A percentile compares a stretch with the other conserved stretches of the same genome.
These are phyloP conservation scores for Trichocomaceae sp. DNA, from an alignment of 2,329 filamentous ascomycete genomes.

Conservation along the genomic window DNA sequence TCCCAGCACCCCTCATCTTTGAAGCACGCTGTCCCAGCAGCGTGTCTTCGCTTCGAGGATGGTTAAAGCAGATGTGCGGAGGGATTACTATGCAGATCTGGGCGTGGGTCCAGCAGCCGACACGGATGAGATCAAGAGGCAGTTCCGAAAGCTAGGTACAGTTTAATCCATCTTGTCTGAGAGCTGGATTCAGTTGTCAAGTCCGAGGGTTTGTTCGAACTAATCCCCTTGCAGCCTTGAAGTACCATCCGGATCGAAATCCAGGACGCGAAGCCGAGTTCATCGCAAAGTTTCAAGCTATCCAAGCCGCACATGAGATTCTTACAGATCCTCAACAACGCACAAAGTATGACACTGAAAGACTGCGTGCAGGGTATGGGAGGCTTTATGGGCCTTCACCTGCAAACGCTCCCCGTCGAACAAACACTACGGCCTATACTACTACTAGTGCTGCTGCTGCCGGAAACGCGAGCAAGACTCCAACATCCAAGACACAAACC, in stretches of 20 bases:
- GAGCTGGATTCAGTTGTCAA: neutral
- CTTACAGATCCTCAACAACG: slow-evolving; percentile 55
- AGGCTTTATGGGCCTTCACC: slow-evolving; percentile 25
- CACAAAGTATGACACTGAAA: slow-evolving; percentile 56
- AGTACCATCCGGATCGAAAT: slow-evolving; percentile 85
- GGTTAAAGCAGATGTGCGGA: slow-evolving; percentile 61
- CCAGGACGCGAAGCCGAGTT: slow-evolving; percentile 73
- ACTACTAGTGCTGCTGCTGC: slow-evolving; percentile 4
- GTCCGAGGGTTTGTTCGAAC: neutral
- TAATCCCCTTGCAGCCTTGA: slow-evolving; percentile 53
- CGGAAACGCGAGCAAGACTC: slow-evolving; percentile 21
- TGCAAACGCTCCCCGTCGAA: slow-evolving; percentile 23
- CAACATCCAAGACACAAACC: slow-evolving; percentile 19
- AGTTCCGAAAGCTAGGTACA: slow-evolving; percentile 74
- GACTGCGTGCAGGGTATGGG: slow-evolving; percentile 45
- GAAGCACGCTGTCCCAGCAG: slow-evolving; percentile 13
- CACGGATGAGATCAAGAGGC: slow-evolving; percentile 71
- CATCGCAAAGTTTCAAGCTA: slow-evolving; percentile 75
- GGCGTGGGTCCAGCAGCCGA: slow-evolving; percentile 63
- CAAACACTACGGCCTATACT: slow-evolving; percentile 20
- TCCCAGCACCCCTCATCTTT: neutral
- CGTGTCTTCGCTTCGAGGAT: slow-evolving; percentile 41
- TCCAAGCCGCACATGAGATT: slow-evolving; percentile 79
- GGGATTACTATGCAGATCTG: slow-evolving; percentile 81
- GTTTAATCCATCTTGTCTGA: neutral